A percentile compares a stretch with the other conserved stretches of the same genome.
These are phyloP conservation scores for Candida vaughaniae DNA, from an alignment of 805 yeast genomes.

Conservation along the genomic window DNA sequence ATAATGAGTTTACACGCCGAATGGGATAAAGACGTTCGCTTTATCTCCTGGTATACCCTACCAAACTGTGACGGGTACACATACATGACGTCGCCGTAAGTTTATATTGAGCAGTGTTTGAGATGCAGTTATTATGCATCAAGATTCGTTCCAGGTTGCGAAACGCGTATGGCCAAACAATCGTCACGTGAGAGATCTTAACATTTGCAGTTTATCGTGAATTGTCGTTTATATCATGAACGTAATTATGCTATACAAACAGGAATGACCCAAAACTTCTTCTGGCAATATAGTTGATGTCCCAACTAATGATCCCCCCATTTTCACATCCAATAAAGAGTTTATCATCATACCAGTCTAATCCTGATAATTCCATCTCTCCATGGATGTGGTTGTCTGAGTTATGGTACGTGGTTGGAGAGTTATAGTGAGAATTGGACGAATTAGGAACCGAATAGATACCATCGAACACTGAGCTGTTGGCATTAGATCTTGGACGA, in stretches of 20 bases:
- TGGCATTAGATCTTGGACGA: not conserved
- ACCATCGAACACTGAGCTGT: constrained; percentile 3
- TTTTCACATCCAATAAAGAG: constrained; percentile 41
- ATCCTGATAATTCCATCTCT: constrained; percentile 43
- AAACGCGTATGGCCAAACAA: too few relatives aligned
- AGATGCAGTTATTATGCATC: too few relatives aligned
- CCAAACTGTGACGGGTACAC: constrained; percentile 69
- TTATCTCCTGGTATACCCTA: constrained; percentile 64
- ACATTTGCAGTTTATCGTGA: too few relatives aligned
- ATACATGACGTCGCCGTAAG: constrained; percentile 63
- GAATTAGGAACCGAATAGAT: constrained; percentile 5
- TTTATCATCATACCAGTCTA: constrained; percentile 34
- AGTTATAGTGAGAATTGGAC: constrained; percentile 12
- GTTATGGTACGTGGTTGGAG: constrained; percentile 28
- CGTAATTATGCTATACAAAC: too few relatives aligned
- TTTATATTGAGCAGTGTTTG: too few relatives aligned
- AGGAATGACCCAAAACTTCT: constrained; percentile 40
- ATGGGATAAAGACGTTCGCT: constrained; percentile 75
- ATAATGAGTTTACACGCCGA: constrained; percentile 87
- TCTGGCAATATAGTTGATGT: constrained; percentile 36
- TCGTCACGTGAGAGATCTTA: too few relatives aligned
- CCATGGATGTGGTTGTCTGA: constrained; percentile 38
- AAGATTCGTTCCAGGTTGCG: too few relatives aligned
- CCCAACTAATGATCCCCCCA: constrained; percentile 42
- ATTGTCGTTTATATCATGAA: too few relatives aligned